phyloP scores from a whole-genome alignment of 2,329 filamentous ascomycete species.

The Xylariomycetidae sp. region DNA sequence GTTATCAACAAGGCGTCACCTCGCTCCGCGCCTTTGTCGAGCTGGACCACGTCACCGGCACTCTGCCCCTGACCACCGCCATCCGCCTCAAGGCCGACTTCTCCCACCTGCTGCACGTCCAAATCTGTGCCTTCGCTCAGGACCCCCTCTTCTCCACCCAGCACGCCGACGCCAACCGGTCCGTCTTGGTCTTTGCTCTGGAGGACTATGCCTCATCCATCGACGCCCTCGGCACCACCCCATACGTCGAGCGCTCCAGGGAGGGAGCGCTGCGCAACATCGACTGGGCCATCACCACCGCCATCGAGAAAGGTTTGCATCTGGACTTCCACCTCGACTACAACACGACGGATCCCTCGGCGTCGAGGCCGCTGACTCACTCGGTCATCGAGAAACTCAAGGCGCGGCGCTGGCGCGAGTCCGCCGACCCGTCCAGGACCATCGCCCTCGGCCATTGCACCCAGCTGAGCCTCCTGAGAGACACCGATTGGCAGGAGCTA shows the following conservation, averaged over 20 bases:
- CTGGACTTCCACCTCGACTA: constrained; percentile 72
- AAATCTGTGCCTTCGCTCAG: constrained; percentile 69
- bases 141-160: constrained; percentile 58
- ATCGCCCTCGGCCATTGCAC: constrained; percentile 66
- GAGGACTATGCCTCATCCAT: constrained; percentile 32
- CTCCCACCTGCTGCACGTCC: constrained; percentile 49
- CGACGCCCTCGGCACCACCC: constrained; percentile 62
- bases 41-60: constrained; percentile 56
- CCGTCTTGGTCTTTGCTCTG: constrained; percentile 35
- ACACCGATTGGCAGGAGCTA: constrained; percentile 45
- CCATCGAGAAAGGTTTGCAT: constrained; percentile 46
- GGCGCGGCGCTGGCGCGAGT: constrained; percentile 42
- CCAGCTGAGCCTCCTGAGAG: constrained; percentile 52
- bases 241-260: constrained; percentile 59
- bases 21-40: constrained; percentile 69
- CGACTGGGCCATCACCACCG: constrained; percentile 55
- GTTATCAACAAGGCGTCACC: constrained; percentile 60
- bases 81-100: constrained; percentile 52
- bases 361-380: constrained; percentile 45
- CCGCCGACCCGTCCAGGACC: constrained; percentile 35
- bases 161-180: constrained; percentile 44
- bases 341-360: constrained; percentile 43
- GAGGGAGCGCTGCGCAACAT: constrained; percentile 52
- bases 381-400: constrained; percentile 48
- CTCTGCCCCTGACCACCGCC: constrained; percentile 42